Percentiles rank a stretch among this genome's conserved stretches.
phyloP scores from a whole-genome alignment of 164 flowering plant species.

The Tetrastigma voinierianum region DNA sequence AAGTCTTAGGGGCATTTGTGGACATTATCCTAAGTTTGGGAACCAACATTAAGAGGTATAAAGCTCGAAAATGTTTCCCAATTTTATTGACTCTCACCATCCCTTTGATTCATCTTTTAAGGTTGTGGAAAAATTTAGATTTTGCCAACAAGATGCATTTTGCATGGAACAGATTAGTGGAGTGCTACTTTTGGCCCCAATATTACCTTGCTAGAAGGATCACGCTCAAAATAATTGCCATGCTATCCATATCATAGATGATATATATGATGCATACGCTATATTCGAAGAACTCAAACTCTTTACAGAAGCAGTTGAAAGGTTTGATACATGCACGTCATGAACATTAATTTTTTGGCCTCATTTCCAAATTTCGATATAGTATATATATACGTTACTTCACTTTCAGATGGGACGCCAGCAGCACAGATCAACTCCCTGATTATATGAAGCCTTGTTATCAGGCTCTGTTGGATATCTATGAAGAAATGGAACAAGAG shows the following conservation, averaged over 20 bases:
- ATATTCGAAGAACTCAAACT: slow-evolving; percentile 13
- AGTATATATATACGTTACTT: not conserved
- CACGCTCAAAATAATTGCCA: slow-evolving; percentile 12
- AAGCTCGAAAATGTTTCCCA: too few species aligned
- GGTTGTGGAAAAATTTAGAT: slow-evolving; percentile 43
- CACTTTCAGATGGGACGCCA: too few species aligned
- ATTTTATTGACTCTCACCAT: not conserved
- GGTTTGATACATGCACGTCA: too few species aligned
- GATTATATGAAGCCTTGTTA: too few species aligned
- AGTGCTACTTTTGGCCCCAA: slow-evolving; percentile 39
- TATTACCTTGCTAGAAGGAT: slow-evolving; percentile 8
- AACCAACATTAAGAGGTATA: not conserved
- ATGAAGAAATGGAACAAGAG: slow-evolving; percentile 20
- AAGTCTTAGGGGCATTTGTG: too few species aligned
- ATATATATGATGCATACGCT: slow-evolving; percentile 24
- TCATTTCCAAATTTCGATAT: too few species aligned
- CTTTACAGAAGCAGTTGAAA: slow-evolving; percentile 11
- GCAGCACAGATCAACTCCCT: too few species aligned
- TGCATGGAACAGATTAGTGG: slow-evolving; percentile 28
- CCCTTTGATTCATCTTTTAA: not conserved
- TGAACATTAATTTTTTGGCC: too few species aligned
- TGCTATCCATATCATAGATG: slow-evolving; percentile 19
- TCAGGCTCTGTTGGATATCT: too few species aligned
- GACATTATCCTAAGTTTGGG: slow-evolving; percentile 12
- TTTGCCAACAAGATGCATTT: slow-evolving; percentile 13